Evolutionary conservation across 2,329 filamentous ascomycete species (phyloP).

Genomic region (Mollisia scopiformis): DNA sequence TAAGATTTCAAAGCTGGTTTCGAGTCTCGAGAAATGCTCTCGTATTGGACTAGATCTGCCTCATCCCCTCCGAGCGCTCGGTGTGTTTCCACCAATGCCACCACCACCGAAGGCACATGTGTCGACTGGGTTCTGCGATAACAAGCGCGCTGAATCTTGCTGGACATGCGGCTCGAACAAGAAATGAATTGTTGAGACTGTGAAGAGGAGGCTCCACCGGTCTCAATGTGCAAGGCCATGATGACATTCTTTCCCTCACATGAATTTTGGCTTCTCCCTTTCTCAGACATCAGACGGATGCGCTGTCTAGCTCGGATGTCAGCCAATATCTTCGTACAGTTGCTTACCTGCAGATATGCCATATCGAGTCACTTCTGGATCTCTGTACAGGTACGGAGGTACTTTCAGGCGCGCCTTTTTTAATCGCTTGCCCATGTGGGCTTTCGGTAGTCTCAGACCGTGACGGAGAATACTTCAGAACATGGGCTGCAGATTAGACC

Average conservation of each 20-base stretch:
- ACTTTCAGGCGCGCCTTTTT: neutral
- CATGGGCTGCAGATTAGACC: neutral
- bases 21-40: neutral
- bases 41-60: neutral
- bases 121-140: neutral
- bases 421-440: neutral
- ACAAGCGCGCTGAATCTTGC: neutral
- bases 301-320: neutral
- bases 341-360: neutral
- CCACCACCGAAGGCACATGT: no score
- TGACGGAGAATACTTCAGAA: neutral
- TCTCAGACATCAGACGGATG: neutral
- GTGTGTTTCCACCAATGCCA: neutral
- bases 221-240: no score
- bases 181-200: neutral
- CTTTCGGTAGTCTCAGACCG: constrained; percentile 1
- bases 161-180: neutral
- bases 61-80: no score
- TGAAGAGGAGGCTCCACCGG: no score
- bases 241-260: no score
- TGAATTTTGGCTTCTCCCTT: neutral
- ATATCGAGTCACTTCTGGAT: neutral
- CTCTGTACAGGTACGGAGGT: neutral
- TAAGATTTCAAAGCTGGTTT: neutral
- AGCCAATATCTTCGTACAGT: neutral